Base-by-base conservation (phyloP, 257 asterid genomes). In the Solanum rostratum region DNA sequence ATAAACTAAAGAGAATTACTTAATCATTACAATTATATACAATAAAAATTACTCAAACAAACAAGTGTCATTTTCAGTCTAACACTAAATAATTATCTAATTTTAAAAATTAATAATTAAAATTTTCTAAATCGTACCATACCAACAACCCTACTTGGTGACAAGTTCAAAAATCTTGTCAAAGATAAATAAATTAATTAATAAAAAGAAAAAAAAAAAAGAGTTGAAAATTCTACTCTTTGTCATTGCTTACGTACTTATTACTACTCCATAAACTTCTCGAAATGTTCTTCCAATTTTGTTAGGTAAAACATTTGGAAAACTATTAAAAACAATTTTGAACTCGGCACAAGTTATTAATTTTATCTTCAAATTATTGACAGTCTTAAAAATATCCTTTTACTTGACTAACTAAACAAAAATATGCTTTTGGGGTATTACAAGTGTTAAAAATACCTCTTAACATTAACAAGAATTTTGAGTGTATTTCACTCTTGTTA, bases 291-390 rank as follows among this genome's bases (percentile, higher is more conserved):
- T 66, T 16, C 3, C 30, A 30, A 3, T 66, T 0, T 30, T n/a
- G 46, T 66, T 66, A 30, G 41, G 71, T 27, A 29, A 62, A 63
- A 14, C 20, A 33, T n/a, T n/a, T n/a, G n/a, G 1, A 7, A 7
- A 19, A 54, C 24, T 3, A 0, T 54, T 54, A 1, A 54, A 54
- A 19, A 54, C 5, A 2, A n/a, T 10, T 19, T 19, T 54, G 0
- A 54, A 19, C 0, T 54, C 3, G 0, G 1, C 10, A 0, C 8
- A 54, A 19, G 20, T 7, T 54, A 19, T 54, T 3, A 54, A 0
- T 54, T 19, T 54, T 0, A 19, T 19, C 1, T 54, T 54, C 1
- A 0, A 3, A 8, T 3, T 7, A 54, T 19, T 20, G 5, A 19
- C 1, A 7, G 1, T 10, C 0, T 19, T 54, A 9, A 7, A 7